A percentile compares a stretch with the other conserved stretches of the same genome.
These are phyloP conservation scores for Zalerion maritima DNA, from an alignment of 495 filamentous ascomycete species.

Conservation along the genomic window DNA sequence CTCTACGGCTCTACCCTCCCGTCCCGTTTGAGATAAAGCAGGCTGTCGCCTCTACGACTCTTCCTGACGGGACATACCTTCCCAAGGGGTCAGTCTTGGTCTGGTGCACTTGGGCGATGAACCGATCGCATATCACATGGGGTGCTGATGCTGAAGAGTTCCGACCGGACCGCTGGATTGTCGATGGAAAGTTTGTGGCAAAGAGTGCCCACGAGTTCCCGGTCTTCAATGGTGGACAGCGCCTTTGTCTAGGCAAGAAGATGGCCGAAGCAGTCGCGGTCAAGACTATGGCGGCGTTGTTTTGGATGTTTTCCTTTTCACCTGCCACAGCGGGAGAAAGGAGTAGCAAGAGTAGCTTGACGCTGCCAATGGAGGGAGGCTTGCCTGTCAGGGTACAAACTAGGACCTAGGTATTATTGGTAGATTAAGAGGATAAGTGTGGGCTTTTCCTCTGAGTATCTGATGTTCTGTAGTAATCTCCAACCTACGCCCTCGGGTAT, in stretches of 20 bases:
- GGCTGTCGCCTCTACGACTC: constrained; percentile 28
- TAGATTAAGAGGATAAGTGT: too few relatives aligned
- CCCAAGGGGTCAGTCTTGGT: constrained; percentile 35
- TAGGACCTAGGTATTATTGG: constrained; percentile 1
- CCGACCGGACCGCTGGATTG: constrained; percentile 37
- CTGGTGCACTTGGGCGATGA: constrained; percentile 48
- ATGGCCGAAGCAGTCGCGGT: constrained; percentile 44
- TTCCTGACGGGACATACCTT: constrained; percentile 44
- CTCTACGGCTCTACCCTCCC: constrained; percentile 40
- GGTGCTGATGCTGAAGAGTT: constrained; percentile 40
- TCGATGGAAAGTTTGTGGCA: constrained; percentile 21
- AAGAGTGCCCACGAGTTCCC: constrained; percentile 40
- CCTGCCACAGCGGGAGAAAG: constrained; percentile 27
- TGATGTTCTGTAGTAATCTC: too few relatives aligned
- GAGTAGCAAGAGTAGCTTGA: constrained; percentile 40
- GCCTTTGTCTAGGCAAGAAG: constrained; percentile 42
- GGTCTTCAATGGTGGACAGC: constrained; percentile 45
- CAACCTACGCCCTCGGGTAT: too few relatives aligned
- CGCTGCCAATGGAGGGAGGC: constrained; percentile 45
- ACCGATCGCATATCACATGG: constrained; percentile 38
- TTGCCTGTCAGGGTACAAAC: constrained; percentile 22
- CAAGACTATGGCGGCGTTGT: constrained; percentile 34
- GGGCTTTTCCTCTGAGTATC: too few relatives aligned
- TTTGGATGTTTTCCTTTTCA: constrained; percentile 33
- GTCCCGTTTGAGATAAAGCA: constrained; percentile 49